Evolutionary conservation across 78 protist genomes (phyloP).

Genomic region (Chrysochromulina parva): DNA sequence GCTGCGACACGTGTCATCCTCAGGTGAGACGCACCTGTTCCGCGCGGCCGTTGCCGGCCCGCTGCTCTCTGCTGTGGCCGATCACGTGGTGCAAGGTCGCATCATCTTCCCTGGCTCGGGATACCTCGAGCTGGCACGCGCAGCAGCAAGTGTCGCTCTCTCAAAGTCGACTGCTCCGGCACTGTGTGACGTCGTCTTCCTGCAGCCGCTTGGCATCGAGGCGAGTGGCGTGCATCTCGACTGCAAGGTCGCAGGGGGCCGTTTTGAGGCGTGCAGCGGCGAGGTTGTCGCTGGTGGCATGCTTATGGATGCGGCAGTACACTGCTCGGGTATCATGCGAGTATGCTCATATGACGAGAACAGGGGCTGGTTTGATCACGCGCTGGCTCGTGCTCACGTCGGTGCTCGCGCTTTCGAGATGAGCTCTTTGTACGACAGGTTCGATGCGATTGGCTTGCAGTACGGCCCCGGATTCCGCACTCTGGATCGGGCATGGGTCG

Average conservation of each 20-base stretch:
- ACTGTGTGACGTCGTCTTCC: neutral
- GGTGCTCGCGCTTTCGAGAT: neutral
- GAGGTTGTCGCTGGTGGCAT: too few species aligned
- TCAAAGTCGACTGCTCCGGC: too few species aligned
- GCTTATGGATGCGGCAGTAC: neutral
- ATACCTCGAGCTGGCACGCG: neutral
- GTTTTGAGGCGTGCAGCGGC: neutral
- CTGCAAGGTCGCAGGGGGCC: neutral
- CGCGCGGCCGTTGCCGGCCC: neutral
- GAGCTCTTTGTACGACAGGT: neutral
- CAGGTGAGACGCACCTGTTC: neutral
- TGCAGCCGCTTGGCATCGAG: neutral
- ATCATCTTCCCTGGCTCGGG: slow-evolving; percentile 9
- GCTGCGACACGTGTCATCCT: too few species aligned
- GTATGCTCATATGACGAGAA: too few species aligned
- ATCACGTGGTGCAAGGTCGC: slow-evolving; percentile 8
- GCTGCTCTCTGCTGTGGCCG: neutral
- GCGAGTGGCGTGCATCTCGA: neutral
- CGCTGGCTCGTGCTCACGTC: neutral
- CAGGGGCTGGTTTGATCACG: neutral
- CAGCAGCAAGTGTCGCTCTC: neutral
- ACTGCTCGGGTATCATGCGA: neutral
- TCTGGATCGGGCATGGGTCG: neutral
- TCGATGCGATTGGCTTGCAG: neutral
- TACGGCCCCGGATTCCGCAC: neutral